Conservation (phyloP, 257 asterid genomes). For the Solanum chmielewskii region DNA sequence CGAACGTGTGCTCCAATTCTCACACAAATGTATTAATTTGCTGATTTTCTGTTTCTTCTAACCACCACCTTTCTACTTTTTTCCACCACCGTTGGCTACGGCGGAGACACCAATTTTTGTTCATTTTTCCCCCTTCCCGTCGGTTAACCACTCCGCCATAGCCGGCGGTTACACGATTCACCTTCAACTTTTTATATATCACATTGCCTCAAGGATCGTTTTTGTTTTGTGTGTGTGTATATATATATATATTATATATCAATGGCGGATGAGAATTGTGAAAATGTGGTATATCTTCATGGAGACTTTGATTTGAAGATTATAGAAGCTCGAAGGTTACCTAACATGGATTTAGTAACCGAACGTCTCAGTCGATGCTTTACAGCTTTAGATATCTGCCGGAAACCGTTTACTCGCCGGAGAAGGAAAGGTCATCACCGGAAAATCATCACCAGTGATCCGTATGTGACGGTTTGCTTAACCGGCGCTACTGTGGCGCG, state of each 20-base stretch:
- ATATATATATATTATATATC: not conserved
- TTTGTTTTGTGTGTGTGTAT: not conserved
- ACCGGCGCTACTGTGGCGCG: conserved; percentile 83
- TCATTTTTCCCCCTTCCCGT: not conserved
- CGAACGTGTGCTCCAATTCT: not conserved
- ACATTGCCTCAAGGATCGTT: not conserved
- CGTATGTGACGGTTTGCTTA: conserved; percentile 74
- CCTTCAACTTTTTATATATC: not conserved
- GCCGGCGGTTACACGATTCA: conserved; percentile 1
- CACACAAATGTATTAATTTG: not conserved
- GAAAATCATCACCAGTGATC: conserved; percentile 83
- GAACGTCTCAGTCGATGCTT: conserved; percentile 68
- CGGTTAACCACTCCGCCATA: not conserved
- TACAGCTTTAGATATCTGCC: conserved; percentile 33
- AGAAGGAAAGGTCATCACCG: conserved; percentile 11
- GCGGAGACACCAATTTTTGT: not conserved
- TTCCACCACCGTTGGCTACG: not conserved
- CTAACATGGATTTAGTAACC: conserved; percentile 76
- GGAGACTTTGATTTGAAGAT: conserved; percentile 80
- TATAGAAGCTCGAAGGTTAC: conserved; percentile 71
- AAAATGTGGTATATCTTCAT: conserved; percentile 36
- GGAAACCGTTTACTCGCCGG: conserved; percentile 27
- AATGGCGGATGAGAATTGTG: conserved; percentile 33
- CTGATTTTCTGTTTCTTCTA: not conserved
- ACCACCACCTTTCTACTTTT: not conserved